Percentiles rank a stretch among this genome's conserved stretches.
These are phyloP conservation scores for Capsicum chinense DNA, from an alignment of 257 asterid species.

Conservation along the genomic window DNA sequence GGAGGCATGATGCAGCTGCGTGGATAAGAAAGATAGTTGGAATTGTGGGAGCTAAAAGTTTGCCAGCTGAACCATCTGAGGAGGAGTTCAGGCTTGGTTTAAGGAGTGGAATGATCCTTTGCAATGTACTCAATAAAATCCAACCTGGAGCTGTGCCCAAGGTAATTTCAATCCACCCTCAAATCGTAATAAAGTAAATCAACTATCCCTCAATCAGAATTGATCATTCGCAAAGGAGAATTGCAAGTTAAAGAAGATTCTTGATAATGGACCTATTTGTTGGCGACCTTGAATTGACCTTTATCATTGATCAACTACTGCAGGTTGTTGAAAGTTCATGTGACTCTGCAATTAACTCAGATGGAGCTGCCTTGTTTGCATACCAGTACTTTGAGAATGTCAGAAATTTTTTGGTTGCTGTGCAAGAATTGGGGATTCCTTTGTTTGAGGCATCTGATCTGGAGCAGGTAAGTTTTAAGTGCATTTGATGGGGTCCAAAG, in stretches of 20 bases:
- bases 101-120: conserved; percentile 92
- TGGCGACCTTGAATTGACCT: neutral
- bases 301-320: conserved; percentile 38
- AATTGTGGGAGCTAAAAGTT: conserved; percentile 84
- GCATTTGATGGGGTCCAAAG: conserved; percentile 22
- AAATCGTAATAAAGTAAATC: neutral
- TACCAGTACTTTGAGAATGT: conserved; percentile 93
- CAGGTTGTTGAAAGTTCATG: conserved; percentile 93
- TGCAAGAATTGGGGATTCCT: conserved; percentile 90
- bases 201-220: neutral
- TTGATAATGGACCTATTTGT: neutral
- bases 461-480: conserved; percentile 64
- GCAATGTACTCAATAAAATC: conserved; percentile 83
- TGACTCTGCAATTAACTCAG: conserved; percentile 72
- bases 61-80: conserved; percentile 97
- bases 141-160: conserved; percentile 90
- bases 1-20: conserved; percentile 89
- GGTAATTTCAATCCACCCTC: conserved; percentile 43
- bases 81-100: conserved; percentile 91
- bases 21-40: conserved; percentile 90
- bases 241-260: neutral
- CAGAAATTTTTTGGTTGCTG: conserved; percentile 90
- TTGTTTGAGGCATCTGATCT: conserved; percentile 96
- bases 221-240: neutral
- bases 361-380: conserved; percentile 94